phyloP scores from a whole-genome alignment of 345 rosid species.

The Eucalyptus guilfoylei region DNA sequence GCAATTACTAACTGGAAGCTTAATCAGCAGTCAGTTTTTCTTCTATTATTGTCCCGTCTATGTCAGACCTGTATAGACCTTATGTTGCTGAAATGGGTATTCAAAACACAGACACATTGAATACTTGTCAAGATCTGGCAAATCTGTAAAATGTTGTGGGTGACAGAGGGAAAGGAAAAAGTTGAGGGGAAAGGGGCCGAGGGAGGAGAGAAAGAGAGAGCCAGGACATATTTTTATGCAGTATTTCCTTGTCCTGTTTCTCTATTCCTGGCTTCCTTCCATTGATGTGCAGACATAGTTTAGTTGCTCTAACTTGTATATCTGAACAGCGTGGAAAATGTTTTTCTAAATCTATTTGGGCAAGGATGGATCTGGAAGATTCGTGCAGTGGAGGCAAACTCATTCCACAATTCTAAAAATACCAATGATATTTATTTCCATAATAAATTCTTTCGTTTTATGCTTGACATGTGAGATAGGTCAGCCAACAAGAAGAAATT shows the following conservation, averaged over 20 bases:
- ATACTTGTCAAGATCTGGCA: neutral
- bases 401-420: neutral
- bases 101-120: neutral
- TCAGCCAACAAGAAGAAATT: neutral
- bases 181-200: neutral
- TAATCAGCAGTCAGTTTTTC: neutral
- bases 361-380: neutral
- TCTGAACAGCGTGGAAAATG: neutral
- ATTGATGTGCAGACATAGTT: neutral
- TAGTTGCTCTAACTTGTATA: neutral
- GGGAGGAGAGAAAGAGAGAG: neutral
- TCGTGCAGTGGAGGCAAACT: neutral
- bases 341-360: neutral
- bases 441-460: neutral
- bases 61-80: neutral
- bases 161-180: neutral
- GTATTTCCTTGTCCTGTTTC: neutral
- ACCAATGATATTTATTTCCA: neutral
- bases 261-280: neutral
- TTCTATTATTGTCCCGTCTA: neutral
- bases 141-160: neutral
- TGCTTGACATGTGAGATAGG: neutral
- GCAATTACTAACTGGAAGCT: neutral
- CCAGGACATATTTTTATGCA: neutral
- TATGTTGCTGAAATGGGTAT: neutral